phyloP scores from a whole-genome alignment of 176 grass and related monocot species.

The Alloteropsis semialata region DNA sequence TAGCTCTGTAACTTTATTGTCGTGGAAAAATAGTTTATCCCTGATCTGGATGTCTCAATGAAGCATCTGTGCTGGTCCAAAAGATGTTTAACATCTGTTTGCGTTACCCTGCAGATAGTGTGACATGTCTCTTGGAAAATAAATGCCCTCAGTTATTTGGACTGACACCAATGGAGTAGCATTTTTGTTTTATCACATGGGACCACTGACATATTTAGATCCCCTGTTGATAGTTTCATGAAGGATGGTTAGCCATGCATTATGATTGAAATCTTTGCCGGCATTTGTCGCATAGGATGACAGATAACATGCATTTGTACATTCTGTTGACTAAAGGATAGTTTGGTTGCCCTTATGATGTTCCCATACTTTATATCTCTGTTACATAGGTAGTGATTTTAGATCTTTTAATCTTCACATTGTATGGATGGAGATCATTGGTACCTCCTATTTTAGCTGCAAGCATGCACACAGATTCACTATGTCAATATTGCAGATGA shows the following conservation, averaged over 20 bases:
- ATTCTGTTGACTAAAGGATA: not conserved
- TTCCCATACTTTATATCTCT: not conserved
- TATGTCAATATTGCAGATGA: not conserved
- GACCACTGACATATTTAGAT: not conserved
- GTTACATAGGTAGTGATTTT: not conserved
- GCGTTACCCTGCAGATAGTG: not conserved
- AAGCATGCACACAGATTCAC: not conserved
- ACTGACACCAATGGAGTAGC: not conserved
- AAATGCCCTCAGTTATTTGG: not conserved
- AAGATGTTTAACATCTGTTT: not conserved
- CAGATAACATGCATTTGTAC: not conserved
- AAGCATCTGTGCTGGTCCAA: not conserved
- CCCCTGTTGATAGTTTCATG: not conserved
- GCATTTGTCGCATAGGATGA: not conserved
- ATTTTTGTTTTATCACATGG: not conserved
- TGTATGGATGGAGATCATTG: not conserved
- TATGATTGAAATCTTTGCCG: not conserved
- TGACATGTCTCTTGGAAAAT: not conserved
- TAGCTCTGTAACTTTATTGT: not conserved
- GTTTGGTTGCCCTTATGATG: not conserved
- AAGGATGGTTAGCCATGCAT: not conserved
- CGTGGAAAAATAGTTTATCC: not conserved
- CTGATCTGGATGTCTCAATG: not conserved
- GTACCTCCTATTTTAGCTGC: not conserved
- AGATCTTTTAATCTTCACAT: not conserved